Percentiles rank a stretch among this genome's conserved stretches.
phyloP scores from a whole-genome alignment of 148 eudicot genomes.

The Camellia sinensis region DNA sequence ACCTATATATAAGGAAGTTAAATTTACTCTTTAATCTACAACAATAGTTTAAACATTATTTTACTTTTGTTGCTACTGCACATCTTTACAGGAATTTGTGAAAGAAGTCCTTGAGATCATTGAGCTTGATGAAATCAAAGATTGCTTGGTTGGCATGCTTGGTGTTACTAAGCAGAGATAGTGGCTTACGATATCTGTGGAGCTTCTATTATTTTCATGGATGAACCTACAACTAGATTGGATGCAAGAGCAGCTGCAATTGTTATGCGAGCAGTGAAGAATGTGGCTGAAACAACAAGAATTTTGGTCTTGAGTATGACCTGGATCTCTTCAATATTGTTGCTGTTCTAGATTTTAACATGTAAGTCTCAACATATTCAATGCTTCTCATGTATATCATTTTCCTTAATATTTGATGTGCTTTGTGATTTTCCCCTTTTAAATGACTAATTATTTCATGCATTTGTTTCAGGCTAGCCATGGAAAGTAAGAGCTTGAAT shows the following conservation, averaged over 20 bases:
- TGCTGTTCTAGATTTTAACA: too few species aligned
- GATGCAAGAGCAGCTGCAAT: constrained; percentile 90
- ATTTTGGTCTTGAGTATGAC: too few species aligned
- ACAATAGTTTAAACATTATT: background rate
- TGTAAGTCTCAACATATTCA: too few species aligned
- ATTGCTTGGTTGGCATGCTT: constrained; percentile 61
- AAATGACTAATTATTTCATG: too few species aligned
- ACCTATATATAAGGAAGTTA: background rate
- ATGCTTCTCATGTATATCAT: too few species aligned
- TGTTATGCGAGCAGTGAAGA: constrained; percentile 77
- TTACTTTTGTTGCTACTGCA: background rate
- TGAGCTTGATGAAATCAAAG: constrained; percentile 67
- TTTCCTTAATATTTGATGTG: too few species aligned
- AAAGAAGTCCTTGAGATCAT: constrained; percentile 66
- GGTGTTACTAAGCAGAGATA: constrained; percentile 75
- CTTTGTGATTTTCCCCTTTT: too few species aligned
- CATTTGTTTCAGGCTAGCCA: too few species aligned
- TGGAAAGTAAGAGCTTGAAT: too few species aligned
- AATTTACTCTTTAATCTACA: background rate
- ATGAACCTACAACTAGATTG: constrained; percentile 82
- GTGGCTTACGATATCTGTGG: constrained; percentile 79
- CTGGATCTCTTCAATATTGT: too few species aligned
- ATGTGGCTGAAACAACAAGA: constrained; percentile 37
- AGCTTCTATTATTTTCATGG: constrained; percentile 88
- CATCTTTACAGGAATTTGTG: constrained; percentile 54